Evolutionary conservation across 306 rosid species (phyloP).

Genomic region (Trifolium dubium): DNA sequence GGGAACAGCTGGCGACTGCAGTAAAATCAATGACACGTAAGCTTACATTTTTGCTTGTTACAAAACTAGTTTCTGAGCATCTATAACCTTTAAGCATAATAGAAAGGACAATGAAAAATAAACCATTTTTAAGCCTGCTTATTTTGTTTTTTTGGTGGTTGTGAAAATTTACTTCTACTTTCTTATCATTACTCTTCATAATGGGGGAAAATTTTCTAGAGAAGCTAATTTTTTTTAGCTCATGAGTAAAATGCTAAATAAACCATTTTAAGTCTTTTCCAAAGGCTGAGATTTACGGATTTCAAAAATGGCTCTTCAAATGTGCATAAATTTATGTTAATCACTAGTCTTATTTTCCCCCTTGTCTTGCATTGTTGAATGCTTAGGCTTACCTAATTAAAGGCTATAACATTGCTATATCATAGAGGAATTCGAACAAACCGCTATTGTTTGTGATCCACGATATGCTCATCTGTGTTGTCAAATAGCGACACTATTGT

Average conservation of each 20-base stretch:
- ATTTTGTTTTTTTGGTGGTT: not conserved
- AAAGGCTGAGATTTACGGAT: conserved; percentile 13
- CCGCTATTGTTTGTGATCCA: not conserved
- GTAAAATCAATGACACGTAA: conserved; percentile 65
- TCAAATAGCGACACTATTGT: not conserved
- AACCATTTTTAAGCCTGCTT: conserved; percentile 24
- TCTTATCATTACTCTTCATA: conserved; percentile 3
- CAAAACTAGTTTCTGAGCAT: conserved; percentile 28
- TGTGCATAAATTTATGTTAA: not conserved
- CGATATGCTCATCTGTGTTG: conserved; percentile 3
- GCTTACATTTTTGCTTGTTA: conserved; percentile 40
- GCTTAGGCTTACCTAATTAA: conserved; percentile 31
- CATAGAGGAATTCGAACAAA: not conserved
- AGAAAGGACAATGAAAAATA: conserved; percentile 2
- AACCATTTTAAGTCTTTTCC: conserved; percentile 24
- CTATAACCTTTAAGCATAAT: not conserved
- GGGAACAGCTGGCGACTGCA: conserved; percentile 46
- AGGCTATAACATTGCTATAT: not conserved
- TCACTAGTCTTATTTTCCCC: conserved; percentile 1
- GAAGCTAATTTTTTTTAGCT: conserved; percentile 21
- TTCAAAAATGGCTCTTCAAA: conserved; percentile 13
- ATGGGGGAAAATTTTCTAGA: not conserved
- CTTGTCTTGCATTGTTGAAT: conserved; percentile 16
- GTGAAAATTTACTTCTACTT: not conserved
- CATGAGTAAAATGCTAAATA: conserved; percentile 16